Conservation (phyloP, 2,329 filamentous ascomycete genomes). For the Alternaria novae-zelandiae region DNA sequence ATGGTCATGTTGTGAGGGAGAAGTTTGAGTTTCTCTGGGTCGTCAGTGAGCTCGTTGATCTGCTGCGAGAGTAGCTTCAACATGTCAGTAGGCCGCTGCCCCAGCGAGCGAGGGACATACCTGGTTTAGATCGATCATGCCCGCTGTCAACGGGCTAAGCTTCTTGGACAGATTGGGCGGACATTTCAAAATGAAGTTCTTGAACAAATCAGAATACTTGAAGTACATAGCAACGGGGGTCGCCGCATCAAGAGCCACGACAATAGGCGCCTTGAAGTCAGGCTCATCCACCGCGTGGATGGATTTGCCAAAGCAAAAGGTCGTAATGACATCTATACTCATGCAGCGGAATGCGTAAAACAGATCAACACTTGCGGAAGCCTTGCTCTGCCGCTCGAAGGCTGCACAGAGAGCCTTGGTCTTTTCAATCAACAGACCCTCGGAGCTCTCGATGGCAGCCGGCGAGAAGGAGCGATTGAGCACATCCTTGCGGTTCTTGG, state of each 20-base stretch:
- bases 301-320: slow-evolving; percentile 52
- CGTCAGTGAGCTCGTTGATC: slow-evolving; percentile 38
- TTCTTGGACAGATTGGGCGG: slow-evolving; percentile 47
- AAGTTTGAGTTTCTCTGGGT: slow-evolving; percentile 39
- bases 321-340: slow-evolving; percentile 35
- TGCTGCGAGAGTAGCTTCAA: slow-evolving; percentile 37
- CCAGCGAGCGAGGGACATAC: slow-evolving; percentile 4
- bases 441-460: slow-evolving; percentile 44
- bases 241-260: slow-evolving; percentile 51
- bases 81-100: not conserved
- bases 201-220: slow-evolving; percentile 49
- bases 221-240: slow-evolving; percentile 46
- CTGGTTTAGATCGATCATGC: slow-evolving; percentile 49
- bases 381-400: slow-evolving; percentile 33
- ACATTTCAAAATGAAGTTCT: slow-evolving; percentile 46
- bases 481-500: slow-evolving; percentile 52
- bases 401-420: slow-evolving; percentile 40
- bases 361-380: slow-evolving; percentile 25
- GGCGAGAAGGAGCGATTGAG: slow-evolving; percentile 53
- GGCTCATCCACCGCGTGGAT: slow-evolving; percentile 49
- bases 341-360: slow-evolving; percentile 32
- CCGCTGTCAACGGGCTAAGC: slow-evolving; percentile 45
- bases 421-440: slow-evolving; percentile 49
- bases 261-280: slow-evolving; percentile 51
- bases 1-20: slow-evolving; percentile 48